These are phyloP conservation scores for Kodamaea ohmeri DNA, from an alignment of 1,139 yeast species.

Conservation along the genomic window DNA sequence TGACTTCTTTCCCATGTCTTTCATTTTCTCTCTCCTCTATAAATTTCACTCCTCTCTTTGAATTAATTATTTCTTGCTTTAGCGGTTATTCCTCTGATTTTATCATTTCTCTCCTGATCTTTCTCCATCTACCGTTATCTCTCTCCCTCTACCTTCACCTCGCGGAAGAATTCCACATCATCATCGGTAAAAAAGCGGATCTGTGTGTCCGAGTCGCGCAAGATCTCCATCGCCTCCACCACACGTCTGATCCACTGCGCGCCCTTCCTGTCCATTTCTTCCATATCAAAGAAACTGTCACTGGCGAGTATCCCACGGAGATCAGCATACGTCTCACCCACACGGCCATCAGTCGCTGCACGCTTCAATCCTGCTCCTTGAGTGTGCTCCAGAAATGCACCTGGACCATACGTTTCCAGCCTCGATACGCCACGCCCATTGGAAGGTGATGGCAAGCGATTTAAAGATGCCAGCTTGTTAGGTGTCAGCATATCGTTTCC, in stretches of 20 bases:
- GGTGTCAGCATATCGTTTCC: not conserved
- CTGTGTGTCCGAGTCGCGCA: constrained; percentile 40
- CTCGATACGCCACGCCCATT: too few species aligned
- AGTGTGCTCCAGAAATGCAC: too few species aligned
- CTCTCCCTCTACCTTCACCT: not conserved
- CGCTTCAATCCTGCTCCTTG: not conserved
- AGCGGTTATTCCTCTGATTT: too few species aligned
- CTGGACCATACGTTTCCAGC: too few species aligned
- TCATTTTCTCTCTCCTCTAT: too few species aligned
- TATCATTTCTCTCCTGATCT: not conserved
- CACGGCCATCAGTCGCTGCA: too few species aligned
- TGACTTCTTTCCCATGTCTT: too few species aligned
- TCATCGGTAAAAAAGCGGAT: constrained; percentile 39
- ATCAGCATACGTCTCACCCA: constrained; percentile 5
- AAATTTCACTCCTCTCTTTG: too few species aligned
- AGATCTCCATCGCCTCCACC: constrained; percentile 31
- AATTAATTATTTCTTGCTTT: too few species aligned
- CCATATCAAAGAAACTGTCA: constrained; percentile 32
- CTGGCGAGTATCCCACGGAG: constrained; percentile 23
- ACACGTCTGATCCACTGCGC: constrained; percentile 50
- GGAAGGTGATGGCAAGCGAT: too few species aligned
- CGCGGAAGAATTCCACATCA: constrained; percentile 31
- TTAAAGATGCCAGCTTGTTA: not conserved
- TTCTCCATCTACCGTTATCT: not conserved
- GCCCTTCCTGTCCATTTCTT: constrained; percentile 45